Evolutionary conservation across 768 basidiomycete species (phyloP).

Genomic region (Termitomyces sp.): DNA sequence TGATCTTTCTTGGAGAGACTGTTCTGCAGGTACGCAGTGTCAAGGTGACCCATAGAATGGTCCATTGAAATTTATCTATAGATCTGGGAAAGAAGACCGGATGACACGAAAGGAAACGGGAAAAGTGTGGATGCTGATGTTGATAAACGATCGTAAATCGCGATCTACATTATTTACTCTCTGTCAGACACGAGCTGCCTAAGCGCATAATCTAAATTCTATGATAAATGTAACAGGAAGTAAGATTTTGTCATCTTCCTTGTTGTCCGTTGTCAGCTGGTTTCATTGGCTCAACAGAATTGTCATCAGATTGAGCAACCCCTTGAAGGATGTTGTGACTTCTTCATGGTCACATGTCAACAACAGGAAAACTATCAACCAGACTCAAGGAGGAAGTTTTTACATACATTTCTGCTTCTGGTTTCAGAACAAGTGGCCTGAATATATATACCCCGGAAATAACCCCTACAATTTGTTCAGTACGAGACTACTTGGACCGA

Average conservation of each 20-base stretch:
- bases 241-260: neutral
- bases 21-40: constrained; percentile 71
- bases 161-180: neutral
- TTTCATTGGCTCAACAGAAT: neutral
- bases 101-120: constrained; percentile 19
- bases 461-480: constrained; percentile 36
- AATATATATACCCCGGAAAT: constrained; percentile 66
- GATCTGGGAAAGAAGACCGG: constrained; percentile 61
- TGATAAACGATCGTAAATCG: constrained; percentile 8
- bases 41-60: neutral
- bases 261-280: neutral
- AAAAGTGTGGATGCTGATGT: constrained; percentile 28
- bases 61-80: constrained; percentile 20
- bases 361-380: neutral
- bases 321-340: neutral
- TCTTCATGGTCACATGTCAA: constrained; percentile 8
- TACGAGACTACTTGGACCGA: neutral
- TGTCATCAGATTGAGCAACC: neutral
- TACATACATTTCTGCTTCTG: constrained; percentile 10
- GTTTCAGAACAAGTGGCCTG: constrained; percentile 38
- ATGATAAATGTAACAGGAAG: neutral
- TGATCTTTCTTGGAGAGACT: too few relatives aligned
- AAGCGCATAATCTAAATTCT: neutral
- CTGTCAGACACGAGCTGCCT: neutral
- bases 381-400: neutral